Conservation (phyloP, 1,284 basidiomycete species). For the Heterobasidion parviporum region DNA sequence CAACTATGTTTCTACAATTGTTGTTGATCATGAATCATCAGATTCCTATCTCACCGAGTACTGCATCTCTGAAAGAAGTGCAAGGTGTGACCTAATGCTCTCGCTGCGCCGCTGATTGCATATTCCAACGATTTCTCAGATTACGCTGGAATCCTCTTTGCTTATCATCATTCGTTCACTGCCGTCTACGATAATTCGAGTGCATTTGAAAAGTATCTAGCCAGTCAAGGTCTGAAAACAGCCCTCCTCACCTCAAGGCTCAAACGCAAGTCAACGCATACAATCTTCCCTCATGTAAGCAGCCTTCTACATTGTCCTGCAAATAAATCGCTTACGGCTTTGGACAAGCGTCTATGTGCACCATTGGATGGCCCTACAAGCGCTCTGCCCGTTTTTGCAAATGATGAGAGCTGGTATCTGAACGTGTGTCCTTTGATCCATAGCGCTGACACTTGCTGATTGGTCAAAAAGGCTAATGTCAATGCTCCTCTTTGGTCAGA, state of each 20-base stretch:
- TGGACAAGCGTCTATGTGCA: constrained; percentile 1
- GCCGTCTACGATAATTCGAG: constrained; percentile 19
- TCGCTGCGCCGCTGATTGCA: neutral
- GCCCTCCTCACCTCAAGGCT: constrained; percentile 13
- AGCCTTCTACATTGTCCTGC: neutral
- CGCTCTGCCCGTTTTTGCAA: constrained; percentile 1
- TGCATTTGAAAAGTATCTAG: constrained; percentile 19
- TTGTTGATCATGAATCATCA: neutral
- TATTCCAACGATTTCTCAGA: neutral
- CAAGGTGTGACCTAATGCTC: neutral
- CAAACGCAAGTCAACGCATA: constrained; percentile 6
- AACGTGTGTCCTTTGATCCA: neutral
- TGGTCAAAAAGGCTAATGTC: neutral
- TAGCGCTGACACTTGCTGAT: neutral
- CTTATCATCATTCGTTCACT: neutral
- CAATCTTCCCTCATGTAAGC: constrained; percentile 11
- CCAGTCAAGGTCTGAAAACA: constrained; percentile 9
- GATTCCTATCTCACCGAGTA: neutral
- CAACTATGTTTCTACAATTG: neutral
- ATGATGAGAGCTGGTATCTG: constrained; percentile 6
- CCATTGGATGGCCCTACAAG: neutral
- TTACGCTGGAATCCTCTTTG: constrained; percentile 6
- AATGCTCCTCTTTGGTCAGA: neutral
- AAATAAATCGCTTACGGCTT: neutral
- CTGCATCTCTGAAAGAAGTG: neutral